These are phyloP conservation scores for Cucurbita maxima DNA, from an alignment of 306 rosid species.

Conservation along the genomic window DNA sequence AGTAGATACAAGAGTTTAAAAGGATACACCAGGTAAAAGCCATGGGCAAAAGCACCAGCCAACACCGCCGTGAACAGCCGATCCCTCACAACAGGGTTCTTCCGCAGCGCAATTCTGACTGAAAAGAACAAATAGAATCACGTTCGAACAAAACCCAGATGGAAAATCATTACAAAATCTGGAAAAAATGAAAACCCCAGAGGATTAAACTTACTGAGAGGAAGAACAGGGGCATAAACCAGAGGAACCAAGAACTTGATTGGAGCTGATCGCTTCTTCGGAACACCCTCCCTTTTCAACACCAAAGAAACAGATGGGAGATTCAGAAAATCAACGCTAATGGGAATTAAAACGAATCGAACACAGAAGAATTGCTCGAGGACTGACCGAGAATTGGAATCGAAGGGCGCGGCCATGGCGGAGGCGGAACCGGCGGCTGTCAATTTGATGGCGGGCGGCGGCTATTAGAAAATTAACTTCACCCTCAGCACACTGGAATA, in stretches of 20 bases:
- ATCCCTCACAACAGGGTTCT: constrained; percentile 73
- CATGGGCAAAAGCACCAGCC: constrained; percentile 79
- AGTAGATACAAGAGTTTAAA: constrained; percentile 1
- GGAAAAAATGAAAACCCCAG: background rate
- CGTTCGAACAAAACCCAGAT: background rate
- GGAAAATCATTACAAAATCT: background rate
- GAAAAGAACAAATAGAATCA: constrained; percentile 11
- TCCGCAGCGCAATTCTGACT: constrained; percentile 73
- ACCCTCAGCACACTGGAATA: background rate
- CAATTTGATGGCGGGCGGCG: background rate
- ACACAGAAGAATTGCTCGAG: background rate
- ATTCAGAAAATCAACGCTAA: background rate
- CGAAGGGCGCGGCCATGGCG: constrained; percentile 48
- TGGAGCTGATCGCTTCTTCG: constrained; percentile 48
- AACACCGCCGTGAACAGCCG: constrained; percentile 70
- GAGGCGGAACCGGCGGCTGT: background rate
- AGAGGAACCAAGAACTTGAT: constrained; percentile 77
- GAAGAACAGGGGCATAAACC: constrained; percentile 80
- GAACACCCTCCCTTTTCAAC: constrained; percentile 33
- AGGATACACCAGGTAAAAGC: constrained; percentile 92
- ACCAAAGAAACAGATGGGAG: background rate
- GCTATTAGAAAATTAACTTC: background rate
- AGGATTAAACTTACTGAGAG: constrained; percentile 49
- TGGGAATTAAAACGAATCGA: background rate
- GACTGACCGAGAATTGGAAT: constrained; percentile 40